Evolutionary conservation across 257 asterid genomes (phyloP).

Genomic region (Leptodermis oblonga): DNA sequence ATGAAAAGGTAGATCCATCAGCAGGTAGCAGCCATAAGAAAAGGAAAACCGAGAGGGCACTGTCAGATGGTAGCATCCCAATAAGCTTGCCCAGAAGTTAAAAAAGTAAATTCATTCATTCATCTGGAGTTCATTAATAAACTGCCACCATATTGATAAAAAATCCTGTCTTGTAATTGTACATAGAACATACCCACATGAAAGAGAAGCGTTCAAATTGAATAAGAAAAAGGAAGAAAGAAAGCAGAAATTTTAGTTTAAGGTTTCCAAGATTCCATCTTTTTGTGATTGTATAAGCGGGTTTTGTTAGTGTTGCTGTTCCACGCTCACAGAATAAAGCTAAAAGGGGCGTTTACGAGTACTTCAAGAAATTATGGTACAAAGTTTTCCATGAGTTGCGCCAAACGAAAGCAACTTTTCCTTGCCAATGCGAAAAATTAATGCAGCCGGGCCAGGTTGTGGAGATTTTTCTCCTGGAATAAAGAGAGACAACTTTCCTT

Average conservation of each 20-base stretch:
- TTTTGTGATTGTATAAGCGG: neutral
- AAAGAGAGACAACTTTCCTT: neutral
- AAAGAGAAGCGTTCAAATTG: neutral
- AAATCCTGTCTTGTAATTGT: neutral
- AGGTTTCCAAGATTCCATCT: neutral
- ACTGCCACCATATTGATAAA: too few relatives aligned
- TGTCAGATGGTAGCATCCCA: constrained; percentile 27
- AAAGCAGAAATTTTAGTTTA: neutral
- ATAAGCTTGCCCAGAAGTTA: constrained; percentile 20
- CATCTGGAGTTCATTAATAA: too few relatives aligned
- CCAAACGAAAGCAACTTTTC: neutral
- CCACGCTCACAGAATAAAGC: neutral
- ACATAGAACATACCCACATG: too few relatives aligned
- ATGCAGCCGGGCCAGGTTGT: neutral
- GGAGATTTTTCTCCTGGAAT: neutral
- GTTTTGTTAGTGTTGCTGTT: too few relatives aligned
- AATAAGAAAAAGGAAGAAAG: too few relatives aligned
- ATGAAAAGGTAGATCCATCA: constrained; percentile 57
- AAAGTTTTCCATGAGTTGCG: neutral
- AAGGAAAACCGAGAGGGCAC: constrained; percentile 53
- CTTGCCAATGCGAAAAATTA: neutral
- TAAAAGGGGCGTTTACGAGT: neutral
- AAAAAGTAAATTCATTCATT: too few relatives aligned
- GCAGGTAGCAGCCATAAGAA: constrained; percentile 47
- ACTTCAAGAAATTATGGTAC: too few relatives aligned